Base-by-base conservation (phyloP, 2,329 filamentous ascomycete genomes). In the Fusarium anguioides region DNA sequence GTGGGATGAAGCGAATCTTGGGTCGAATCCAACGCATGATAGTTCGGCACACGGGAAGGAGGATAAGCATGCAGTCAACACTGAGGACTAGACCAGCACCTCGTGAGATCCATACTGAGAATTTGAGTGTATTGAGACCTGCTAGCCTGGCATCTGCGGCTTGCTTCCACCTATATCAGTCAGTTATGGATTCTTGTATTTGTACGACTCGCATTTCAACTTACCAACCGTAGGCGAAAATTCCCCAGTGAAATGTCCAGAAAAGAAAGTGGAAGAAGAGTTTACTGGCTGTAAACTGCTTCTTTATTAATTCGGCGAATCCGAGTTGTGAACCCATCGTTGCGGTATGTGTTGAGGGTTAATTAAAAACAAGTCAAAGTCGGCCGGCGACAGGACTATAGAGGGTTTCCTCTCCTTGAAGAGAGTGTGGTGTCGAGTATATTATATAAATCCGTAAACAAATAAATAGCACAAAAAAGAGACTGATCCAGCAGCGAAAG, bases 51-150 rank as follows among this genome's bases (percentile, higher is more conserved):
- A 99, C 97, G 8, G 96, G 96, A 60, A 99, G 84, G 26, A 99
- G 81, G 73, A 99, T 97, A 68, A 98, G 83, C 75, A 93, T 91
- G 55, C 88, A 89, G 81, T 99, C 94, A 54, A 97, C 86, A 2
- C 90, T 91, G 60, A 99, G 83, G 8, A 92, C 91, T 37, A 99
- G 81, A 72, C 94, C 96, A 51, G 96, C 95, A 76, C 95, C 96
- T 84, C 96, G 89, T 26, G 96, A 98, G 60, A 97, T 87, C 95
- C 95, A 99, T 55, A 99, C 96, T 5, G 95, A 98, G 80, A 86
- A 98, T 53, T 85, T 84, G 46, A 99, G 87, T 0, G 82, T 86
- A 79, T 99, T 99, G 44, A 99, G 85, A 39, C 86, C 87, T 7
- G 90, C 90, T 26, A 99, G 84, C 57, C 87, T 87, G 11, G 76